These are phyloP conservation scores for Schwanniomyces etchellsii DNA, from an alignment of 1,139 yeast species.

Conservation along the genomic window DNA sequence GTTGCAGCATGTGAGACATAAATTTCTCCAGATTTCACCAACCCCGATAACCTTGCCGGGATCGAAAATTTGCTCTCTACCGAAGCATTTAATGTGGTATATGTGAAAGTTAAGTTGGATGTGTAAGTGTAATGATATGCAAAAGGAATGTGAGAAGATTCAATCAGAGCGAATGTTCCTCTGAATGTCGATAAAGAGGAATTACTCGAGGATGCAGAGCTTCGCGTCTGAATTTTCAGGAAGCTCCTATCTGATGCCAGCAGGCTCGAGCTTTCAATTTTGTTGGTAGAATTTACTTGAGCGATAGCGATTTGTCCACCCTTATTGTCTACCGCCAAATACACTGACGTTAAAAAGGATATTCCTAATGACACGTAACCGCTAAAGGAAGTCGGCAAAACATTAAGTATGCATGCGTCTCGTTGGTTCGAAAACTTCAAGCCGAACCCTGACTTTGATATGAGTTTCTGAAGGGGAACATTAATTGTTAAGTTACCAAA, in stretches of 20 bases:
- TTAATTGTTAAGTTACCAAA: constrained; percentile 49
- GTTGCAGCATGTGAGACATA: constrained; percentile 12
- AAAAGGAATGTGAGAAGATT: constrained; percentile 31
- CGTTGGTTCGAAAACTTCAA: constrained; percentile 51
- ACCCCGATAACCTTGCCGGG: constrained; percentile 33
- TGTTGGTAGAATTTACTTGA: constrained; percentile 11
- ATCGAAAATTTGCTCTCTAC: constrained; percentile 15
- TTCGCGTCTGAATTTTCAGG: neutral
- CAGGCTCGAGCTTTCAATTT: neutral
- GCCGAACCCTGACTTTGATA: constrained; percentile 28
- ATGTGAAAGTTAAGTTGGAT: constrained; percentile 15
- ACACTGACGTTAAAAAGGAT: constrained; percentile 51
- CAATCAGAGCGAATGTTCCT: constrained; percentile 21
- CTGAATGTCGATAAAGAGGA: neutral
- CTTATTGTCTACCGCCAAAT: constrained; percentile 65
- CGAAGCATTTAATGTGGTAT: constrained; percentile 10
- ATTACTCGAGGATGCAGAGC: constrained; percentile 2
- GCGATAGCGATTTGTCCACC: constrained; percentile 51
- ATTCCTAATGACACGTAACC: constrained; percentile 62
- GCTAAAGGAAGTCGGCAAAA: constrained; percentile 43
- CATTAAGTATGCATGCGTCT: constrained; percentile 54
- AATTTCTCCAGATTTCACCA: constrained; percentile 28
- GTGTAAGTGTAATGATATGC: constrained; percentile 20
- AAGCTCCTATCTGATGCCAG: neutral
- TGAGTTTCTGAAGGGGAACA: constrained; percentile 49